These are phyloP conservation scores for Psilocybe cubensis DNA, from an alignment of 768 basidiomycete species.

Conservation along the genomic window DNA sequence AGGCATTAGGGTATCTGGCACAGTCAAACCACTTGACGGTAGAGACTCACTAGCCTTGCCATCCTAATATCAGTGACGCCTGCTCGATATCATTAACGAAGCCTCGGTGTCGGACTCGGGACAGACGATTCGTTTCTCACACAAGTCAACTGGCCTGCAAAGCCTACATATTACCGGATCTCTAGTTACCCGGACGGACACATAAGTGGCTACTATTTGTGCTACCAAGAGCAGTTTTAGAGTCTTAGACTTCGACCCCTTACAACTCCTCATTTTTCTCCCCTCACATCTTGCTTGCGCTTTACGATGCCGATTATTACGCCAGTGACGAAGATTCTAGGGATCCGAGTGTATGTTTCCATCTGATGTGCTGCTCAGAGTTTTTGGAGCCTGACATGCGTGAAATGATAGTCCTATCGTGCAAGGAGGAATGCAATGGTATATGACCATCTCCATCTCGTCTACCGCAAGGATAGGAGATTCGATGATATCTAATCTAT, in stretches of 20 bases:
- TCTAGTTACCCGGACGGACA: neutral
- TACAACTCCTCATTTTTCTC: neutral
- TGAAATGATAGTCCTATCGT: constrained; percentile 63
- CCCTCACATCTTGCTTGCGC: constrained; percentile 1
- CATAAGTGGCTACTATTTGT: constrained; percentile 2
- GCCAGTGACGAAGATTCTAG: constrained; percentile 63
- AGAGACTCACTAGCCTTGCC: neutral
- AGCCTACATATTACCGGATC: neutral
- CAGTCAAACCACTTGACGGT: neutral
- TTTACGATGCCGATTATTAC: constrained; percentile 49
- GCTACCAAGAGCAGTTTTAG: neutral
- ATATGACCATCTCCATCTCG: constrained; percentile 12
- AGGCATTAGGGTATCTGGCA: neutral
- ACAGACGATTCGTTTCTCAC: neutral
- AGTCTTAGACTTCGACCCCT: neutral
- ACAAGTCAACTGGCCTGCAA: neutral
- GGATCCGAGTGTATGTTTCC: constrained; percentile 64
- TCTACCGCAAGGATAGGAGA: neutral
- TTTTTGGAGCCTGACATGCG: neutral
- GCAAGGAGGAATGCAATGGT: constrained; percentile 95
- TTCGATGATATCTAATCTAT: neutral
- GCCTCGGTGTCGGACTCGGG: neutral
- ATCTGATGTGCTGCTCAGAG: neutral
- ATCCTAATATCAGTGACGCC: neutral
- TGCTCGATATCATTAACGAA: neutral